phyloP scores from a whole-genome alignment of 164 flowering plant species.

The Kingdonia uniflora region DNA sequence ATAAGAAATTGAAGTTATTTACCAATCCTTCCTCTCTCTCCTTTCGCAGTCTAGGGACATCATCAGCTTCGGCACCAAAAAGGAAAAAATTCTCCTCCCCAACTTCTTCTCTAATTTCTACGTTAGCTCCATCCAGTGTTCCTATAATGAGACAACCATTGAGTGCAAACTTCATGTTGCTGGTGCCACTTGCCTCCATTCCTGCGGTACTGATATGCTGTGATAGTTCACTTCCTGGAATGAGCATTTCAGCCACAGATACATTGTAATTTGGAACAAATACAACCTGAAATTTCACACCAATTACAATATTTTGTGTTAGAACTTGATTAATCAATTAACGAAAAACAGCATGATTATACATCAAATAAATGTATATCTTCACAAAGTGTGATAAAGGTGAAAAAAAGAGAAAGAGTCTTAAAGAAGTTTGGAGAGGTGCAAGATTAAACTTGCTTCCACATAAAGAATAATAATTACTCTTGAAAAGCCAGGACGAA shows the following conservation, averaged over 20 bases:
- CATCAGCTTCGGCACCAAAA: slow-evolving; percentile 90
- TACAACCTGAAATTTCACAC: slow-evolving; percentile 48
- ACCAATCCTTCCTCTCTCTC: slow-evolving; percentile 92
- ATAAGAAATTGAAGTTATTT: slow-evolving; percentile 11
- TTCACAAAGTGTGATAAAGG: too few species aligned
- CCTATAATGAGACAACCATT: slow-evolving; percentile 97
- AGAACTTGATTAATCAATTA: too few species aligned
- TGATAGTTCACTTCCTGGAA: slow-evolving; percentile 97
- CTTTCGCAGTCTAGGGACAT: slow-evolving; percentile 78
- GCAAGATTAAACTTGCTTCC: too few species aligned
- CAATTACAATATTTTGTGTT: not conserved
- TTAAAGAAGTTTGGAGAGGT: too few species aligned
- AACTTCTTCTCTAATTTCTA: slow-evolving; percentile 92
- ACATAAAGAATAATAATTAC: too few species aligned
- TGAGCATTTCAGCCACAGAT: slow-evolving; percentile 88
- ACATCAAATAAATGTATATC: too few species aligned
- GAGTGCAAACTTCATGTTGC: slow-evolving; percentile 98
- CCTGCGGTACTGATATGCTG: slow-evolving; percentile 99
- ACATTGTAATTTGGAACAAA: slow-evolving; percentile 98
- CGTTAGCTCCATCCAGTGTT: slow-evolving; percentile 96
- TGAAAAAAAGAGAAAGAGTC: too few species aligned
- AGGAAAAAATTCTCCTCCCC: slow-evolving; percentile 92
- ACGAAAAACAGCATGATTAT: too few species aligned
- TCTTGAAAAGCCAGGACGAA: too few species aligned
- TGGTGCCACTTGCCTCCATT: slow-evolving; percentile 99